Evolutionary conservation across 2,329 filamentous ascomycete genomes (phyloP).

Genomic region (Fusarium graminum): DNA sequence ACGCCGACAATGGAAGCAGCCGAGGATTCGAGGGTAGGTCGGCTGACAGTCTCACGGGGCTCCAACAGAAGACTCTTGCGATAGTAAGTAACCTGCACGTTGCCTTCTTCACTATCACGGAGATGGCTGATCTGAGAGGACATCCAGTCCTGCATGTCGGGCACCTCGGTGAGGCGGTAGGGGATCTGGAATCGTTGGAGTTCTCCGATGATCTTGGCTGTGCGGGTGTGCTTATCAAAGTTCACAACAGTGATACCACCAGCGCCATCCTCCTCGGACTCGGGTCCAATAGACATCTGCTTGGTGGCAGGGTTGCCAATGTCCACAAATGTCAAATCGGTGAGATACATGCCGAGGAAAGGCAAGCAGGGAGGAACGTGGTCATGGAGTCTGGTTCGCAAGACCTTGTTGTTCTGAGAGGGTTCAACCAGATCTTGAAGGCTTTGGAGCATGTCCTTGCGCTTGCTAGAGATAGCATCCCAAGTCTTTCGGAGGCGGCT

Average conservation of each 20-base stretch:
- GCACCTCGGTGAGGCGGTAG: constrained; percentile 84
- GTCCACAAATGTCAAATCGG: constrained; percentile 95
- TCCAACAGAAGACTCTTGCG: constrained; percentile 88
- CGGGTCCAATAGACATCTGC: constrained; percentile 67
- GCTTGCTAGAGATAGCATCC: constrained; percentile 88
- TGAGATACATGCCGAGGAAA: constrained; percentile 96
- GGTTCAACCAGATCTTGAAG: constrained; percentile 90
- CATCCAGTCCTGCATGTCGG: constrained; percentile 95
- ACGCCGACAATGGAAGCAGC: constrained; percentile 49
- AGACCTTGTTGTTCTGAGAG: constrained; percentile 88
- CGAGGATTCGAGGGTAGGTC: constrained; percentile 52
- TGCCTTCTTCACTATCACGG: constrained; percentile 68
- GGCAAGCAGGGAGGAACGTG: constrained; percentile 93
- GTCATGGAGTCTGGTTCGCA: constrained; percentile 85
- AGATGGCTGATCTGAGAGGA: constrained; percentile 83
- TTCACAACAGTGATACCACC: constrained; percentile 87
- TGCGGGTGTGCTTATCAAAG: constrained; percentile 96
- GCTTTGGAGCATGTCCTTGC: constrained; percentile 81
- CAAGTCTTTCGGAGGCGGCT: constrained; percentile 89
- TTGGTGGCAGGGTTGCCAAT: constrained; percentile 91
- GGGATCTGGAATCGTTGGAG: constrained; percentile 96
- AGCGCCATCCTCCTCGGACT: constrained; percentile 71
- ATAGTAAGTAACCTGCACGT: constrained; percentile 75
- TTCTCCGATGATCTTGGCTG: constrained; percentile 94
- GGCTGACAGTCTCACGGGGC: constrained; percentile 69